Evolutionary conservation across 305 asterid genomes (phyloP).

Genomic region (Fraxinus floribunda): DNA sequence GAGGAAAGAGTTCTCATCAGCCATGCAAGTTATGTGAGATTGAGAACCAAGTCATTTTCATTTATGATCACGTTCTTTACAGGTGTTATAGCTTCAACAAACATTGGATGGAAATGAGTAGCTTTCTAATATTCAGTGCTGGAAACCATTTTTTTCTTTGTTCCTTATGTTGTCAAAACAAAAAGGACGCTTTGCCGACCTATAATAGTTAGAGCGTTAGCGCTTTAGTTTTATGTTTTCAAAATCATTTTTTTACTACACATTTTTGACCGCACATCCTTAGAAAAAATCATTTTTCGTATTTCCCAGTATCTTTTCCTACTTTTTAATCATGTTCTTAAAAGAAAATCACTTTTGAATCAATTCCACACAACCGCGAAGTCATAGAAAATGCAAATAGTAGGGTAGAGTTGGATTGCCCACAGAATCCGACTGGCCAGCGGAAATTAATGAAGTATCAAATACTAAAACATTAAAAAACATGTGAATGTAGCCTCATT

Average conservation of each 20-base stretch:
- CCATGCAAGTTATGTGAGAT: neutral
- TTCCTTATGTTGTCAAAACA: neutral
- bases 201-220: too few species aligned
- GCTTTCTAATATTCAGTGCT: neutral
- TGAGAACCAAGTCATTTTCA: neutral
- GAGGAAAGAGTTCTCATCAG: neutral
- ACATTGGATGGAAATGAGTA: neutral
- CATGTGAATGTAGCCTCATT: neutral
- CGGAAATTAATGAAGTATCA: neutral
- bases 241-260: neutral
- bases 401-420: neutral
- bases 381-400: neutral
- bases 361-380: neutral
- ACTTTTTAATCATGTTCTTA: neutral
- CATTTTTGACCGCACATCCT: neutral
- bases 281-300: too few species aligned
- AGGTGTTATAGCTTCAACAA: neutral
- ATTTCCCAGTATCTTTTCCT: neutral
- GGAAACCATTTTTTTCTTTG: neutral
- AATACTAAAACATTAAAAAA: neutral
- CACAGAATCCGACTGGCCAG: neutral
- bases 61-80: neutral
- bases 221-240: too few species aligned
- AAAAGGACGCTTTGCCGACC: too few species aligned
- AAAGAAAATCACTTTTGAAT: too few species aligned